phyloP scores from a whole-genome alignment of 768 basidiomycete genomes.

The Tephrocybe sp. region DNA sequence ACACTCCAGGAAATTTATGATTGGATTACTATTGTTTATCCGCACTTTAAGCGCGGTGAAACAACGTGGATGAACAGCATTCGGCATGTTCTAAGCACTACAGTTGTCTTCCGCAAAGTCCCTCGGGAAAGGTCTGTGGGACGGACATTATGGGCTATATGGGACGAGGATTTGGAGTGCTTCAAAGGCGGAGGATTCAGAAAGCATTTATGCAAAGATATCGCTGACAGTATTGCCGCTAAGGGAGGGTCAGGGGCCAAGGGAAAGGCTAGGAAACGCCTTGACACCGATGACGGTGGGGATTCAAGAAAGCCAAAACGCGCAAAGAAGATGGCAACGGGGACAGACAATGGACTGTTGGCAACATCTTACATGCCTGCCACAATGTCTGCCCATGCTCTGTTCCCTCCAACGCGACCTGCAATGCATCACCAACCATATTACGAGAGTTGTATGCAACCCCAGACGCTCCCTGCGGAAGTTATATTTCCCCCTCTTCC shows the following conservation, averaged over 20 bases:
- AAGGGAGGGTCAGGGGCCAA: slow-evolving; percentile 33
- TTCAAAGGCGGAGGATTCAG: slow-evolving; percentile 83
- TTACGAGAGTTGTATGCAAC: slow-evolving; percentile 56
- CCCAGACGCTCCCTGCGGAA: slow-evolving; percentile 50
- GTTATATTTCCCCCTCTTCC: slow-evolving; percentile 76
- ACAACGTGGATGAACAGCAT: slow-evolving; percentile 98
- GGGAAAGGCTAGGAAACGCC: slow-evolving; percentile 34
- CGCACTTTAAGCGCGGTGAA: slow-evolving; percentile 89
- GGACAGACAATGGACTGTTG: slow-evolving; percentile 19
- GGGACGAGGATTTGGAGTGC: slow-evolving; percentile 76
- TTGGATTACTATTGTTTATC: slow-evolving; percentile 92
- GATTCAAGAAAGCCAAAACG: slow-evolving; percentile 47
- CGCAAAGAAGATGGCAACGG: slow-evolving; percentile 37
- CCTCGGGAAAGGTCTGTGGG: slow-evolving; percentile 75
- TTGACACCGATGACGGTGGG: slow-evolving; percentile 34
- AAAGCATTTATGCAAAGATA: slow-evolving; percentile 56
- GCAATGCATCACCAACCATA: slow-evolving; percentile 73
- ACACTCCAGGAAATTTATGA: slow-evolving; percentile 96
- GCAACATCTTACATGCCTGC: slow-evolving; percentile 23
- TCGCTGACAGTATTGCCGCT: slow-evolving; percentile 32
- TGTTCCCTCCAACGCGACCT: slow-evolving; percentile 53
- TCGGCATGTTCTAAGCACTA: slow-evolving; percentile 93
- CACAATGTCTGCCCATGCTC: slow-evolving; percentile 29
- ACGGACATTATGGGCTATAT: slow-evolving; percentile 86
- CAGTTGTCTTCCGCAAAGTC: slow-evolving; percentile 86